Conservation (phyloP, 78 protist species). For the Dictyostelium firmibasis region DNA sequence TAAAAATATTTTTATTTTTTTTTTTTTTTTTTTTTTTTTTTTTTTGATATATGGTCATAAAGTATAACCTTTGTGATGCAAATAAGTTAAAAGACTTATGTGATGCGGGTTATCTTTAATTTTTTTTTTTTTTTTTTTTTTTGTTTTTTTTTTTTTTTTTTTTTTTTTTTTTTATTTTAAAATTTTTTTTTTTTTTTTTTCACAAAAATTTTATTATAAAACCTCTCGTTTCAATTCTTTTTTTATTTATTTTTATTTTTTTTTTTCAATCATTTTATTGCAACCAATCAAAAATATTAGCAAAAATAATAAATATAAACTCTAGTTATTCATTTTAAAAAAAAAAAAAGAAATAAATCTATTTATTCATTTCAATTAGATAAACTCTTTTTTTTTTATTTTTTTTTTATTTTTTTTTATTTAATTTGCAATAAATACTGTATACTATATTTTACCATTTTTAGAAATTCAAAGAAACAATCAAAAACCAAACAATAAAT, state of each 20-base stretch:
- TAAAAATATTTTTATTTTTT: no score
- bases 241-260: no score
- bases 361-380: constrained; percentile 2
- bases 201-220: neutral
- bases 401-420: no score
- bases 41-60: neutral
- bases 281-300: neutral
- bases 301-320: neutral
- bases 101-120: neutral
- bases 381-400: neutral
- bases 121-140: no score
- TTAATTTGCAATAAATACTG: neutral
- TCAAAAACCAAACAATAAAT: neutral
- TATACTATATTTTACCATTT: no score
- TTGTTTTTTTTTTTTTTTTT: neutral
- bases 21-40: no score
- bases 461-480: neutral
- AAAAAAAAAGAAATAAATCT: neutral
- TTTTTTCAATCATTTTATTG: neutral
- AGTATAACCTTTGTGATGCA: neutral
- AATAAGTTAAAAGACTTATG: neutral
- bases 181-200: neutral
- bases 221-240: neutral
- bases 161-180: neutral
- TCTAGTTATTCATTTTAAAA: no score